Evolutionary conservation across 306 rosid genomes (phyloP).

Genomic region (Vigna radiata): DNA sequence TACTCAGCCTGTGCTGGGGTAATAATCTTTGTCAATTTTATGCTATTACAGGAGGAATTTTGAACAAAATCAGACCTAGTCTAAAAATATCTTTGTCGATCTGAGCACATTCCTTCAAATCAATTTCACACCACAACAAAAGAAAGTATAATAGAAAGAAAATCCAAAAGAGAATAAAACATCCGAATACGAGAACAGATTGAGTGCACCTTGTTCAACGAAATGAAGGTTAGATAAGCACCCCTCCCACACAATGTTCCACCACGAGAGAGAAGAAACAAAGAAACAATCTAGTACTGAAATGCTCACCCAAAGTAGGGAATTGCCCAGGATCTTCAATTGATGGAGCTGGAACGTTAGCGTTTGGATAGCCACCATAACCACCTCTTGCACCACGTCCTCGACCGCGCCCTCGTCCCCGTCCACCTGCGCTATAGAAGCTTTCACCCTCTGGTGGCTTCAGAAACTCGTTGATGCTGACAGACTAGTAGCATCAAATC

Average conservation of each 20-base stretch:
- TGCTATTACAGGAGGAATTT: slow-evolving; percentile 68
- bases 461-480: slow-evolving; percentile 78
- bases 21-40: too few relatives aligned
- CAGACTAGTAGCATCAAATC: slow-evolving; percentile 53
- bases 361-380: slow-evolving; percentile 49
- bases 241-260: too few relatives aligned
- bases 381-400: slow-evolving; percentile 74
- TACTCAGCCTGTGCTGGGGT: too few relatives aligned
- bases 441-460: slow-evolving; percentile 73
- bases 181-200: too few relatives aligned
- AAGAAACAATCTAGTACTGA: slow-evolving; percentile 23
- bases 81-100: slow-evolving; percentile 73
- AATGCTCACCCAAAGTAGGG: slow-evolving; percentile 69
- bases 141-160: too few relatives aligned
- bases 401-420: slow-evolving; percentile 68
- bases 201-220: too few relatives aligned
- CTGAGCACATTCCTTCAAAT: slow-evolving; percentile 75
- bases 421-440: slow-evolving; percentile 60
- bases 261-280: too few relatives aligned
- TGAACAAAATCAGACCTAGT: slow-evolving; percentile 74
- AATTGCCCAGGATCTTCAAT: slow-evolving; percentile 75
- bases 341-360: slow-evolving; percentile 58
- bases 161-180: too few relatives aligned
- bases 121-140: too few relatives aligned
- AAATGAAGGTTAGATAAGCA: too few relatives aligned